Evolutionary conservation across 345 rosid species (phyloP).

Genomic region (Murraya paniculata): DNA sequence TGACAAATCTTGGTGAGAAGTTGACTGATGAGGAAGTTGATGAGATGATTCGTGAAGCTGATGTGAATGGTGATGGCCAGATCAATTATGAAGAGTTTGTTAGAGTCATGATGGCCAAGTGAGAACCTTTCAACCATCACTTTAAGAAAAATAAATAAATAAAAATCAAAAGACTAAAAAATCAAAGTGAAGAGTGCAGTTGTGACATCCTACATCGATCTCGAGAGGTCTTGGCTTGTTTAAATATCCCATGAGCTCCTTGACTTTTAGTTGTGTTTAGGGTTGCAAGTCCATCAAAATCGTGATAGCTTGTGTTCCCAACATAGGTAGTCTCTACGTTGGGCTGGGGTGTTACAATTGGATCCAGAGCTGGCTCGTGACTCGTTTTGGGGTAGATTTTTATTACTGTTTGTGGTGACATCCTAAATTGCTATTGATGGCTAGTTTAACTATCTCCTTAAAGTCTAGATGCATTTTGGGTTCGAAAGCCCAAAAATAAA

Average conservation of each 20-base stretch:
- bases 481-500: no score
- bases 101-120: slow-evolving; percentile 65
- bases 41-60: slow-evolving; percentile 61
- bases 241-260: background rate
- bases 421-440: no score
- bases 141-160: no score
- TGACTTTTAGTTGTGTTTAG: no score
- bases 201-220: background rate
- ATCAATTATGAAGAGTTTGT: slow-evolving; percentile 60
- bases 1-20: slow-evolving; percentile 63
- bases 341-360: no score
- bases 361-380: no score
- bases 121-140: slow-evolving; percentile 19
- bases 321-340: no score
- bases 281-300: no score
- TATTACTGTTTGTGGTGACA: background rate
- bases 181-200: background rate
- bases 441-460: background rate
- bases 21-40: slow-evolving; percentile 59
- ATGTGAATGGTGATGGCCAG: slow-evolving; percentile 58
- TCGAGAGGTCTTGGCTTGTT: background rate
- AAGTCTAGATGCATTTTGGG: background rate
- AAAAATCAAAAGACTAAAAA: background rate
- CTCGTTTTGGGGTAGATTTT: no score
- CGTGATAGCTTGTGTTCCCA: no score